Conservation (phyloP, 1,284 basidiomycete genomes). For the Pseudomicrostroma phylloplanum region DNA sequence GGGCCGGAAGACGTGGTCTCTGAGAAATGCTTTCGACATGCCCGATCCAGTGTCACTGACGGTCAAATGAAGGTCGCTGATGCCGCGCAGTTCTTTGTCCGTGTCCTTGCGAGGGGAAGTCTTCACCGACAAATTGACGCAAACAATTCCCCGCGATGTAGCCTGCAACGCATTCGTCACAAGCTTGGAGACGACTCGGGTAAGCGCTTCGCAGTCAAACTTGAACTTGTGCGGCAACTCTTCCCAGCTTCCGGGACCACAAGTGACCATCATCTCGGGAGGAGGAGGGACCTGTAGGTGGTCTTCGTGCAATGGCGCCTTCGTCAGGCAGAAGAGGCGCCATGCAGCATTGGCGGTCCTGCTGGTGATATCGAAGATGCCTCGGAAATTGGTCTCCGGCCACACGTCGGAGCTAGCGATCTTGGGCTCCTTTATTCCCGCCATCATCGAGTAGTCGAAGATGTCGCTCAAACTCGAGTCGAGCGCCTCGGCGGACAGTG, state of each 20-base stretch:
- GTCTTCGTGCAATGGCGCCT: background rate
- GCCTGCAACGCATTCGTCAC: slow-evolving; percentile 13
- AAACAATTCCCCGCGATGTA: slow-evolving; percentile 9
- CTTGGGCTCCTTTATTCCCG: slow-evolving; percentile 4
- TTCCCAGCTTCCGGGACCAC: slow-evolving; percentile 3
- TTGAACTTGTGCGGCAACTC: background rate
- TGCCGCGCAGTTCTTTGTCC: background rate
- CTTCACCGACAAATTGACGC: slow-evolving; percentile 7
- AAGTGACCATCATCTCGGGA: slow-evolving; percentile 9
- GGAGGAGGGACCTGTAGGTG: background rate
- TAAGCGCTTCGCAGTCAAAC: slow-evolving; percentile 9
- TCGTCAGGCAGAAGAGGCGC: slow-evolving; percentile 2
- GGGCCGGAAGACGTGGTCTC: slow-evolving; percentile 4
- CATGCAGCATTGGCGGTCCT: background rate
- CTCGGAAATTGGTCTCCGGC: background rate
- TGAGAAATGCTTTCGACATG: slow-evolving; percentile 7
- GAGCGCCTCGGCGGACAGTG: slow-evolving; percentile 9
- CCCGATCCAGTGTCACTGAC: slow-evolving; percentile 7
- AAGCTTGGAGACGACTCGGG: slow-evolving; percentile 9
- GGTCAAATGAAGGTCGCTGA: background rate
- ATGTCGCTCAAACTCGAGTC: slow-evolving; percentile 6
- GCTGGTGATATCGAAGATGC: slow-evolving; percentile 43
- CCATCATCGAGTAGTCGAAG: slow-evolving; percentile 12
- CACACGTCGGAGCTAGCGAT: background rate
- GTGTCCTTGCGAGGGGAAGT: slow-evolving; percentile 5